Evolutionary conservation across 768 basidiomycete genomes (phyloP).

Genomic region (Lactarius deliciosus): DNA sequence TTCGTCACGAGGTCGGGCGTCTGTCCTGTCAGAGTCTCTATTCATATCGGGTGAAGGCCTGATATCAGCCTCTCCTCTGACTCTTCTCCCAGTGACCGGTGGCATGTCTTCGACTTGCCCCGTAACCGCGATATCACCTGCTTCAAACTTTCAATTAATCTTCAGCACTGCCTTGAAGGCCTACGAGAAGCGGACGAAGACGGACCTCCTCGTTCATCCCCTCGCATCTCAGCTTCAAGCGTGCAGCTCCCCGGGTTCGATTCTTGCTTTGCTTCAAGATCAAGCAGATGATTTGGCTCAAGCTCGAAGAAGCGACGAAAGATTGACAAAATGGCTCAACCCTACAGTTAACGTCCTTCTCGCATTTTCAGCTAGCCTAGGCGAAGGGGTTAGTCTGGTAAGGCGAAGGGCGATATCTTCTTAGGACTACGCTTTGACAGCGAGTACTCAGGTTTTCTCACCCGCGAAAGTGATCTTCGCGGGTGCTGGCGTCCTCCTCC

Average conservation of each 20-base stretch:
- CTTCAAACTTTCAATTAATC: background rate
- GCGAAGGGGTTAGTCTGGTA: constrained; percentile 5
- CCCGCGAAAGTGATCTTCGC: constrained; percentile 8
- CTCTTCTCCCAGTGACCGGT: no score
- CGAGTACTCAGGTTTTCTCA: background rate
- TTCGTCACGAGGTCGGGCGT: no score
- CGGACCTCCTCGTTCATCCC: constrained; percentile 3
- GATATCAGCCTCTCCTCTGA: no score
- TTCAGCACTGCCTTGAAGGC: constrained; percentile 7
- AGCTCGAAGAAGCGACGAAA: background rate
- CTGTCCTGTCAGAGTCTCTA: no score
- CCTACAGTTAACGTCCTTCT: constrained; percentile 1
- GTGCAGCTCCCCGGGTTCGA: background rate
- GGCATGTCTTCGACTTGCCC: background rate
- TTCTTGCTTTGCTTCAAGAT: background rate
- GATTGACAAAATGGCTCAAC: background rate
- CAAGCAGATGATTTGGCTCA: background rate
- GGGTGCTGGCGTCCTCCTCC: background rate
- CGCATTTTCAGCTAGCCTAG: constrained; percentile 6
- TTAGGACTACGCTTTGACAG: background rate
- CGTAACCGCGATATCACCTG: background rate
- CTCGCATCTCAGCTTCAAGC: constrained; percentile 1
- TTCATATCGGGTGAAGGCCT: no score
- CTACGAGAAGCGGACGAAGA: background rate
- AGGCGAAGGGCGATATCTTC: background rate